Percentiles rank a stretch among this genome's conserved stretches.
Evolutionary conservation across 208 protist genomes (phyloP).

Genomic region (Trypanosoma cruzi): DNA sequence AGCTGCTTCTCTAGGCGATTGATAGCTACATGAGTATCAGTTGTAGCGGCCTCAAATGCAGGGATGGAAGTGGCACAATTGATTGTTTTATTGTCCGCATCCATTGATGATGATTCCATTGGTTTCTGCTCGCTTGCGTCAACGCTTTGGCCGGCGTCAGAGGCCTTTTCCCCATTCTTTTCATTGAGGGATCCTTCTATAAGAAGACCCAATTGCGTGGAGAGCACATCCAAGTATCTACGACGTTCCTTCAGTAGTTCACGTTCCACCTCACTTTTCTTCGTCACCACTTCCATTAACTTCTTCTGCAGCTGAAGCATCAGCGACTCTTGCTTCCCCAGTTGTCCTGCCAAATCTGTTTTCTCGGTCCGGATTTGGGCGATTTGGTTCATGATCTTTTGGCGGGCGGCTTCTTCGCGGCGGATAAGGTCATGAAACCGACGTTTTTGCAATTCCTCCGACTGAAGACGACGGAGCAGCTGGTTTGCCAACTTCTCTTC

Average conservation of each 20-base stretch:
- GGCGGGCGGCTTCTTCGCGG: conserved; percentile 54
- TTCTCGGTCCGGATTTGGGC: conserved; percentile 51
- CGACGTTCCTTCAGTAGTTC: conserved; percentile 74
- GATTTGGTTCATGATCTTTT: conserved; percentile 50
- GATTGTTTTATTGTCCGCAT: not conserved
- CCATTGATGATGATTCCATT: conserved; percentile 11
- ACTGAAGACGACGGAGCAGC: conserved; percentile 72
- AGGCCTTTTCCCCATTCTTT: not conserved
- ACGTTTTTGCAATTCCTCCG: conserved; percentile 52
- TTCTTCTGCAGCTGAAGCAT: conserved; percentile 71
- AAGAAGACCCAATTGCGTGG: conserved; percentile 12
- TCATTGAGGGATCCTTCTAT: conserved; percentile 9
- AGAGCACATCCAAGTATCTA: conserved; percentile 59
- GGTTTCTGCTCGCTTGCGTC: not conserved
- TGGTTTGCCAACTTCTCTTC: conserved; percentile 82
- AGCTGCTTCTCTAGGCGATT: conserved; percentile 59
- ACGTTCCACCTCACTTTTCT: conserved; percentile 68
- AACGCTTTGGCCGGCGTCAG: not conserved
- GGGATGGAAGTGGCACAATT: not conserved
- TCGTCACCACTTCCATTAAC: conserved; percentile 55
- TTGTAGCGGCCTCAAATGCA: not conserved
- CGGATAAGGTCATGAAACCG: conserved; percentile 43
- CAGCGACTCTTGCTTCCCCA: conserved; percentile 71
- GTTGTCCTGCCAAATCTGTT: conserved; percentile 58
- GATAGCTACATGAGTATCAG: conserved; percentile 36